phyloP scores from a whole-genome alignment of 148 eudicot species.

The Heliamphora exappendiculata region DNA sequence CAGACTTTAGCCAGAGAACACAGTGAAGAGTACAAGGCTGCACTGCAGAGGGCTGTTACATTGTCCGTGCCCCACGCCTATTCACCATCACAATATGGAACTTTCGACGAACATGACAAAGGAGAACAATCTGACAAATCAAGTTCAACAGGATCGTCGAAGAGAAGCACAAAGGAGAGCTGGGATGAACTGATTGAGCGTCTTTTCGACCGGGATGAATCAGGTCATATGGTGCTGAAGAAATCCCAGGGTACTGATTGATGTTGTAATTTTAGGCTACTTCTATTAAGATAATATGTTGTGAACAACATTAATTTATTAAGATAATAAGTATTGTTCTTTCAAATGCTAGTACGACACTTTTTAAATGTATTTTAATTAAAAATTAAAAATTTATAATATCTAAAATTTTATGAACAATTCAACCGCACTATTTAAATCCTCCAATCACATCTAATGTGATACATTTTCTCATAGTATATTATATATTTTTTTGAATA shows the following conservation, averaged over 20 bases:
- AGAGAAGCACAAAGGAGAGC: conserved; percentile 38
- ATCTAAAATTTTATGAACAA: no score
- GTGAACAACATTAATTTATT: not conserved
- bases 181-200: conserved; percentile 76
- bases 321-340: no score
- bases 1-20: conserved; percentile 66
- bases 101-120: conserved; percentile 49
- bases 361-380: no score
- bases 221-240: conserved; percentile 52
- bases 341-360: no score
- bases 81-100: conserved; percentile 63
- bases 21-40: conserved; percentile 64
- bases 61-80: conserved; percentile 72
- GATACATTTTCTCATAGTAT: no score
- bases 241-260: conserved; percentile 15
- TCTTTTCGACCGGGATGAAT: conserved; percentile 67
- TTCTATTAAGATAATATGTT: not conserved
- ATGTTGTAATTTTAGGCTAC: not conserved
- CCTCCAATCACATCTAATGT: no score
- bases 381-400: no score
- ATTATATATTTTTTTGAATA: no score
- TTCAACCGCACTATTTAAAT: no score
- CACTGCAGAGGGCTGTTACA: conserved; percentile 72
- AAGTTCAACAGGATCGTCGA: conserved; percentile 32
- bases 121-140: conserved; percentile 37